Conservation (phyloP, 257 asterid genomes). For the Catharanthus roseus region DNA sequence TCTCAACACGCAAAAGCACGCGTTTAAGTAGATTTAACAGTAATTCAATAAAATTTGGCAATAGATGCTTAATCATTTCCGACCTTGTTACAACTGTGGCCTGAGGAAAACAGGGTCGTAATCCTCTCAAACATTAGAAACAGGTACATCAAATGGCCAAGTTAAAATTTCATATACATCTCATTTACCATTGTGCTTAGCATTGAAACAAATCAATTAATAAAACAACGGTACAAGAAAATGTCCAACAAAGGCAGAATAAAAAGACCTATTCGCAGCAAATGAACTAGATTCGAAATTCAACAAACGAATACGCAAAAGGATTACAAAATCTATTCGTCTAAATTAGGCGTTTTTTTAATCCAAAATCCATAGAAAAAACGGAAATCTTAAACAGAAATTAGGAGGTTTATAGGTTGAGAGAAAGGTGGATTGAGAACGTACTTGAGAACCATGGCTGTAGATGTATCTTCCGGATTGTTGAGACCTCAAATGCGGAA, state of each 20-base stretch:
- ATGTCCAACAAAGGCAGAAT: too few relatives aligned
- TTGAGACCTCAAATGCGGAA: slow-evolving; percentile 1
- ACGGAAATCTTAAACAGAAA: not conserved
- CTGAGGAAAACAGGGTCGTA: not conserved
- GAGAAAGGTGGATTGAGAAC: not conserved
- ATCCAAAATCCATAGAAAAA: not conserved
- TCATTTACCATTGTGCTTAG: not conserved
- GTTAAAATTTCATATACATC: not conserved
- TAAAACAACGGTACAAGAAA: not conserved
- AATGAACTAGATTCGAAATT: not conserved
- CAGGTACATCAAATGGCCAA: not conserved
- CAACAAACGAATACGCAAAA: not conserved
- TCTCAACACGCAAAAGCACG: not conserved
- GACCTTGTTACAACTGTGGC: not conserved
- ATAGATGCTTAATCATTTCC: too few relatives aligned
- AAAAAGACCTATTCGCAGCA: too few relatives aligned
- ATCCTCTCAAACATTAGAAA: not conserved
- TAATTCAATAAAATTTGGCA: not conserved
- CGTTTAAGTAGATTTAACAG: too few relatives aligned
- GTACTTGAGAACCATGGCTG: slow-evolving; percentile 42
- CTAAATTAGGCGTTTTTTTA: not conserved
- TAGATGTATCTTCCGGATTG: not conserved
- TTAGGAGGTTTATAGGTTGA: not conserved
- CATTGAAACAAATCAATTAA: not conserved
- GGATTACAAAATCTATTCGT: not conserved